Evolutionary conservation across 192 early-diverging fungal species (phyloP), one percentile per base, ranked within the genome.

Genomic region (Gamsiella multidivaricata): DNA sequence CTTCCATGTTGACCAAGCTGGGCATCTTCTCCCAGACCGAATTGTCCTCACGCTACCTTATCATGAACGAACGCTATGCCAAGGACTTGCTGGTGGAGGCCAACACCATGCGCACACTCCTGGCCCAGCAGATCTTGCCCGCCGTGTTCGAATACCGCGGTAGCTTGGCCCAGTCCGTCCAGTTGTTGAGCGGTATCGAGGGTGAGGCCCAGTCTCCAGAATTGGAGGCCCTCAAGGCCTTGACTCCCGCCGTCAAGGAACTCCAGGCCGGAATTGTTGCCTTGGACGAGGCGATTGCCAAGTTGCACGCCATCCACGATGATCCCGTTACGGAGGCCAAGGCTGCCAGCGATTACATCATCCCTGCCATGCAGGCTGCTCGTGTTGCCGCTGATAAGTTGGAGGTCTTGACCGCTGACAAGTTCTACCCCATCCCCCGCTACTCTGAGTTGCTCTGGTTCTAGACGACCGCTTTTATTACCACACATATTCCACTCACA

Each of bases 41-140:
- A 86, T 85, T 99, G 63, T 81, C 89, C 54, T 97, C 96, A 43
- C 91, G 97, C 69, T 96, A 90, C 90, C 91, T 98, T 85, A 97
- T 99, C 81, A 85, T 99, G 68, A 88, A 92, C 81, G 96, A 99
- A 87, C 96, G 95, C 83, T 99, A 98, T 79, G 88, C 91, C 84
- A 99, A 99, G 92, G 96, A 99, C 83, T 79, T 97, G 34, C 66
- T 92, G 37, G 96, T 98, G 59, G 97, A 99, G 87, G 93, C 91
- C 57, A 89, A 91, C 82, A 97, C 97, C 28, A 86, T 99, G 70
- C 82, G 88, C 56, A 85, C 86, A 78, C 89, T 99, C 85, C 69
- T 96, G 42, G 79, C 84, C 54, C 92, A 94, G 70, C 91, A 92
- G 67, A 91, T 99, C 46, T 84, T 99, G 51, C 97, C 97, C 26